A percentile compares a stretch with the other conserved stretches of the same genome.
phyloP scores from a whole-genome alignment of 169 alveolate genomes.

The Nephromyces sp. region DNA sequence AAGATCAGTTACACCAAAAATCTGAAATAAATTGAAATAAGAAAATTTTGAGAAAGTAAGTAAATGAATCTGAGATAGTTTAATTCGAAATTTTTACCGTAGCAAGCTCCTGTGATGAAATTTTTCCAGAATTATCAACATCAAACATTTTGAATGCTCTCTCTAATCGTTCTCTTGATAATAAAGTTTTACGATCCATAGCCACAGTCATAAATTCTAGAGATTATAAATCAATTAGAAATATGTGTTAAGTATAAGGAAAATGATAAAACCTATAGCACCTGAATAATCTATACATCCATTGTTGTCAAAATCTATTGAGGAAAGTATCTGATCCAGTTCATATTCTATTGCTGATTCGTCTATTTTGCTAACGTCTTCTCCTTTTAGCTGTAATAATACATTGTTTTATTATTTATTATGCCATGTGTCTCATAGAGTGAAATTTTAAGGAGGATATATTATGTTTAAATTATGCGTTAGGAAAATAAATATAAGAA shows the following conservation, averaged over 20 bases:
- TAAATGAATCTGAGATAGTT: not conserved
- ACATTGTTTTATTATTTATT: too few relatives aligned
- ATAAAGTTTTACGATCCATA: constrained; percentile 68
- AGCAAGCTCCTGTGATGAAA: constrained; percentile 79
- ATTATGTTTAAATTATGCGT: too few relatives aligned
- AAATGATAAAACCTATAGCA: not conserved
- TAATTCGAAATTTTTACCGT: constrained; percentile 29
- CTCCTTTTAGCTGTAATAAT: constrained; percentile 60
- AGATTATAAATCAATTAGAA: constrained; percentile 17
- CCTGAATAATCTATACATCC: constrained; percentile 75
- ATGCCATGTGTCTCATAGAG: too few relatives aligned
- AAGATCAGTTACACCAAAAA: constrained; percentile 29
- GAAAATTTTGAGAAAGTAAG: too few relatives aligned
- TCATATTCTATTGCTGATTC: constrained; percentile 63
- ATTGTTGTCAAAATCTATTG: constrained; percentile 72
- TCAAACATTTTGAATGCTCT: constrained; percentile 88
- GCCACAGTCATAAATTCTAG: constrained; percentile 87
- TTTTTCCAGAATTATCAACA: constrained; percentile 85
- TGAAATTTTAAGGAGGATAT: too few relatives aligned
- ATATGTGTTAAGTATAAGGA: not conserved
- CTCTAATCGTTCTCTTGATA: constrained; percentile 78
- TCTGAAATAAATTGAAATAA: not conserved
- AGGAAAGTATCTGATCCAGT: constrained; percentile 66
- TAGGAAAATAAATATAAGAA: too few relatives aligned
- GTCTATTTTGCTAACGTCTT: constrained; percentile 52